Base-by-base conservation (phyloP, 768 basidiomycete species). In the Serendipita vermifera region DNA sequence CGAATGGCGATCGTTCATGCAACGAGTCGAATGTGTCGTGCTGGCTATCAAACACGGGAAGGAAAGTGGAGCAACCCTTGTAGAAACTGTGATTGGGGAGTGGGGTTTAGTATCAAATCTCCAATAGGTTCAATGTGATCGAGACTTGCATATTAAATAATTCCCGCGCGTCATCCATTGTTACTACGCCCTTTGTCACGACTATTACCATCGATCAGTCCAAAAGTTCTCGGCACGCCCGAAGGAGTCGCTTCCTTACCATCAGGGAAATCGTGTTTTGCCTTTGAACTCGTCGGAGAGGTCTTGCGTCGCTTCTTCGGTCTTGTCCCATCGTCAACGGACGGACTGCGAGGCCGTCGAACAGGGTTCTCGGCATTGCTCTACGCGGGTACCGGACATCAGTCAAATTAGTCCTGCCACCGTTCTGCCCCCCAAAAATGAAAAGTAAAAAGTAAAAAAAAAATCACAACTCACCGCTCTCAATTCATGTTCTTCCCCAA, bases 1-100 rank as follows among this genome's bases (percentile, higher is more conserved):
- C 89, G 69, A 94, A 96, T 0, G 92, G 93, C 54, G 91, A 94
- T 43, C 92, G 82, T 57, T 84, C 79, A 64, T 87, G 88, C 57
- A 97, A 72, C 38, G 80, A 78, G 40, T 92, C 87, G 68, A 80
- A 96, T 0, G 87, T 91, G 67, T 97, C 92, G n/a, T 77, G 71
- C 38, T 71, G 76, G 3, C 75, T 76, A 68, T 96, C 90, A 64
- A 92, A 93, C 3, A 94, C 82, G 39, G 93, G 87, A 64, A 91
- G 69, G 67, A 90, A 91, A 15, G 85, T 88, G 22, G 87, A 90
- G 65, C 91, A 94, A n/a, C 92, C 92, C 41, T 81, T 78, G 67
- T 87, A 96, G 68, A 87, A 94, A 66, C 91, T 94, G 59, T 11
- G 51, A 59, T 58, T 39, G 46, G 59, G 38, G 60, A 59, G 38